These are phyloP conservation scores for Smallanthus sonchifolius DNA, from an alignment of 129 eudicot species.

Conservation along the genomic window DNA sequence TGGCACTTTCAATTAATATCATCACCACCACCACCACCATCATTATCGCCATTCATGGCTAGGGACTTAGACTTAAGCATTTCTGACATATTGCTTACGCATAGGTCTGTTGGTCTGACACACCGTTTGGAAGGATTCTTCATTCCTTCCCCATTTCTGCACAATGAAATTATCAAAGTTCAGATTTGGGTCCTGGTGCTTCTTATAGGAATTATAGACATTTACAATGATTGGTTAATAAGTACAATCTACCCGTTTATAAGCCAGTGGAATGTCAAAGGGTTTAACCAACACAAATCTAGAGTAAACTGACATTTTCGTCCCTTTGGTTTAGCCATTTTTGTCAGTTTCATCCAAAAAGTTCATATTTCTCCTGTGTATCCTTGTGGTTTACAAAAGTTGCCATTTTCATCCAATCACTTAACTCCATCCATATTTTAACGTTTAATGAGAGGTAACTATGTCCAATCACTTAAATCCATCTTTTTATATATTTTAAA, in stretches of 20 bases:
- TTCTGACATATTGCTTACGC: background rate
- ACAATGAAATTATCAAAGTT: conserved; percentile 21
- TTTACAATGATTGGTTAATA: background rate
- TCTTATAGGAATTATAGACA: conserved; percentile 1
- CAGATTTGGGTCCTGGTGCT: conserved; percentile 1
- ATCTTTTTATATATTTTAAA: no score
- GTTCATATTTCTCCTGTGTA: no score
- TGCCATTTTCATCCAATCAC: no score
- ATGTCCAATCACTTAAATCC: no score
- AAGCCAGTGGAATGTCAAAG: background rate
- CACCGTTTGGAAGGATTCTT: conserved; percentile 22
- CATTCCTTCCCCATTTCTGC: conserved; percentile 23
- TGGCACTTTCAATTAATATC: background rate
- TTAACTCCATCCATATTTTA: no score
- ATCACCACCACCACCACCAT: background rate
- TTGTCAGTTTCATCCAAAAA: no score
- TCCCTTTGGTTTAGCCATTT: no score
- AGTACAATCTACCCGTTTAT: conserved; percentile 1
- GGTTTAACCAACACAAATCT: background rate
- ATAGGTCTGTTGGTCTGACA: conserved; percentile 4
- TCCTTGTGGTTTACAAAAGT: no score
- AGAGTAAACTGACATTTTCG: no score
- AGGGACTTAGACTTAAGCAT: background rate
- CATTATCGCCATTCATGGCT: conserved; percentile 1
- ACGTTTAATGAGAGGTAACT: no score